Conservation (phyloP, 306 rosid genomes). For the Benincasa hispida region DNA sequence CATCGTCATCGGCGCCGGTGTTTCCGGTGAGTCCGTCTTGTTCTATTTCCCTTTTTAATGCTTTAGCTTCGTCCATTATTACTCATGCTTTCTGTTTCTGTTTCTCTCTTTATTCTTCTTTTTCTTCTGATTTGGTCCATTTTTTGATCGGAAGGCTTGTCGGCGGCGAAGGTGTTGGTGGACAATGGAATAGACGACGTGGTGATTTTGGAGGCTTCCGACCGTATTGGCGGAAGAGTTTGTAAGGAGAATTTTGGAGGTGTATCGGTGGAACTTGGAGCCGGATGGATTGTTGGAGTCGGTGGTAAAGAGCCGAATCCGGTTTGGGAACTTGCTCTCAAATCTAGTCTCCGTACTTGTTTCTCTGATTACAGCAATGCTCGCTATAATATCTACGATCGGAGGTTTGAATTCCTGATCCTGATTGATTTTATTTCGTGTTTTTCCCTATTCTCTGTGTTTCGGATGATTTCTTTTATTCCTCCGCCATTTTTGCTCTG, state of each 20-base stretch:
- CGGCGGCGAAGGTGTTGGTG: constrained; percentile 74
- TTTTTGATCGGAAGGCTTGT: constrained; percentile 32
- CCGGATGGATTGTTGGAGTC: constrained; percentile 99
- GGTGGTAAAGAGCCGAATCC: constrained; percentile 74
- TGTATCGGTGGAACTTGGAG: constrained; percentile 82
- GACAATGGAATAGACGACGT: constrained; percentile 67
- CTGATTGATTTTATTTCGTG: not conserved
- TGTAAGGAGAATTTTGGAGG: constrained; percentile 71
- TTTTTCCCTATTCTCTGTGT: not conserved
- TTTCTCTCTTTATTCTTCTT: not conserved
- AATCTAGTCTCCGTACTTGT: constrained; percentile 59
- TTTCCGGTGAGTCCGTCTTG: constrained; percentile 44
- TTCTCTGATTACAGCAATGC: constrained; percentile 93
- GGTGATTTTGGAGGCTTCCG: constrained; percentile 77
- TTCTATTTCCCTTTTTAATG: not conserved
- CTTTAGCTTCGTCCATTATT: not conserved
- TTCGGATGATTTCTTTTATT: not conserved
- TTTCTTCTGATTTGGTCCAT: not conserved
- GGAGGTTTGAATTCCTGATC: constrained; percentile 30
- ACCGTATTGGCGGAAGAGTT: constrained; percentile 89
- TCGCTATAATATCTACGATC: constrained; percentile 77
- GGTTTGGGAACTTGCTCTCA: constrained; percentile 75
- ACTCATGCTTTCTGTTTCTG: not conserved
- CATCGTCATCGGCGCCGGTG: constrained; percentile 81
- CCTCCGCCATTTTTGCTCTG: not conserved